phyloP scores from a whole-genome alignment of 2,329 filamentous ascomycete species.

The Calonectria pseudoreteaudii region DNA sequence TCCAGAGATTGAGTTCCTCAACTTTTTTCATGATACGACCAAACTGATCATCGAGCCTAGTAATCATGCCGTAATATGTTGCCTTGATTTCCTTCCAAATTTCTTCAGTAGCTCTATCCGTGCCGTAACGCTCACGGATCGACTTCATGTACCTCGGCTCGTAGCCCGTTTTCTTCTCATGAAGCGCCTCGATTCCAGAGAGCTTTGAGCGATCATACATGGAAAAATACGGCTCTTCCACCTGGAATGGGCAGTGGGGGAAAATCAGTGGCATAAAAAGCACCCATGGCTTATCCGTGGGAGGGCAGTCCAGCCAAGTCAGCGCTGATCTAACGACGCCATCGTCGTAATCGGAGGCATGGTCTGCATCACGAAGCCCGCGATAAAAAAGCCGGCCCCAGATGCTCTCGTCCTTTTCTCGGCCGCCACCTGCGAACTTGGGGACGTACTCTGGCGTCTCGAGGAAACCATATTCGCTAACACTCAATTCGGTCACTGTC shows the following conservation, averaged over 20 bases:
- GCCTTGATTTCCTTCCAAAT: conserved; percentile 58
- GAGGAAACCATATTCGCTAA: conserved; percentile 59
- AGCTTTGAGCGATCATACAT: conserved; percentile 55
- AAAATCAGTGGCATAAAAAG: conserved; percentile 57
- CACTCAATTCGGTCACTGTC: conserved; percentile 56
- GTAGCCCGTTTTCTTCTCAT: conserved; percentile 52
- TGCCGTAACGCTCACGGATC: conserved; percentile 53
- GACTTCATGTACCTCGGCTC: conserved; percentile 56
- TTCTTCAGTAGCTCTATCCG: conserved; percentile 52
- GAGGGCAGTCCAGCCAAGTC: conserved; percentile 57
- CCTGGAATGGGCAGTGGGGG: conserved; percentile 59
- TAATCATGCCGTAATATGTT: conserved; percentile 61
- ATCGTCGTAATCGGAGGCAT: conserved; percentile 59
- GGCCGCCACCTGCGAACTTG: conserved; percentile 39
- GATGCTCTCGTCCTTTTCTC: conserved; percentile 48
- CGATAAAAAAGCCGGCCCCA: conserved; percentile 56
- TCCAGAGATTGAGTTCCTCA: conserved; percentile 50
- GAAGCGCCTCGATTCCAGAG: conserved; percentile 7
- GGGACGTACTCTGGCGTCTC: conserved; percentile 51
- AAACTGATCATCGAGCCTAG: conserved; percentile 59
- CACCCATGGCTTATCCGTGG: conserved; percentile 54
- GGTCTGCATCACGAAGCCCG: conserved; percentile 50
- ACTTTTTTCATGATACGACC: conserved; percentile 51
- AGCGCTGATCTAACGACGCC: conserved; percentile 54
- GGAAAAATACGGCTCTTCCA: conserved; percentile 61